phyloP scores from a whole-genome alignment of 805 yeast genomes.

The Allodekkera sacchari region DNA sequence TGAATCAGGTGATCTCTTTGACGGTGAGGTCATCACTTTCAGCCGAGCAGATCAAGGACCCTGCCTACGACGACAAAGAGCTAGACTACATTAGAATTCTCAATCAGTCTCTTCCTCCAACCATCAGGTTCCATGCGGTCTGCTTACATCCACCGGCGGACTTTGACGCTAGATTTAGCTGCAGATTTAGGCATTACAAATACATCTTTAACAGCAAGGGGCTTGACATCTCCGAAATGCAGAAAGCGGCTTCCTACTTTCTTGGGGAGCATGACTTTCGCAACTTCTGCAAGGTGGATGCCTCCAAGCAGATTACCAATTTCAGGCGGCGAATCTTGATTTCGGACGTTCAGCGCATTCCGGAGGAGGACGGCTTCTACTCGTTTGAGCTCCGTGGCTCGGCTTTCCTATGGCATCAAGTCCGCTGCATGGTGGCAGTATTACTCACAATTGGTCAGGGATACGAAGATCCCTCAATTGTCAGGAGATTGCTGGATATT shows the following conservation, averaged over 20 bases:
- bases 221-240: conserved; percentile 62
- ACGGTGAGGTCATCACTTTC: conserved; percentile 62
- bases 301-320: conserved; percentile 83
- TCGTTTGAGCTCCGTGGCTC: conserved; percentile 76
- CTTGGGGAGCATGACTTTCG: conserved; percentile 84
- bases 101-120: conserved; percentile 72
- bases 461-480: conserved; percentile 51
- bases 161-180: conserved; percentile 92
- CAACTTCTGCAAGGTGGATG: conserved; percentile 91
- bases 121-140: conserved; percentile 74
- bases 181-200: conserved; percentile 76
- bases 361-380: conserved; percentile 33
- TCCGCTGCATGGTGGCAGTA: conserved; percentile 87
- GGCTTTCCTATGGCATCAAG: conserved; percentile 97
- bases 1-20: conserved; percentile 87
- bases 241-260: conserved; percentile 50
- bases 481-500: conserved; percentile 52
- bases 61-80: conserved; percentile 55
- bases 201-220: conserved; percentile 58
- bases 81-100: conserved; percentile 67
- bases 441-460: conserved; percentile 74
- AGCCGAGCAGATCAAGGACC: conserved; percentile 51
- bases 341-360: conserved; percentile 15
- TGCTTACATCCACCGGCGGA: conserved; percentile 73
- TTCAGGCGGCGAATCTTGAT: conserved; percentile 55